Evolutionary conservation across 1,139 yeast genomes (phyloP).

Genomic region (Debaryomyces subglobosus): DNA sequence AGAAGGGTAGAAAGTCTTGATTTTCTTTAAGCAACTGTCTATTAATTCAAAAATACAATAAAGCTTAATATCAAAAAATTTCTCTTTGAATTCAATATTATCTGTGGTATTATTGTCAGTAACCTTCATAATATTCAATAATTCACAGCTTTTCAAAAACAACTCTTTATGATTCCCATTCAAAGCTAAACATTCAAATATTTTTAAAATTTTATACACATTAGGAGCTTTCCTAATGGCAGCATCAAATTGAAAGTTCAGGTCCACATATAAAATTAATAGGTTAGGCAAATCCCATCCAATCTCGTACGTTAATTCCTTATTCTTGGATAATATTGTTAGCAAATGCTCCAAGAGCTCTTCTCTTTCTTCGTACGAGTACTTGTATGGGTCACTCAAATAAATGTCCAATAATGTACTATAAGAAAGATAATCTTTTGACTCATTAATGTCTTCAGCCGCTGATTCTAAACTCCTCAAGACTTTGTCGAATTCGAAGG

Average conservation of each 20-base stretch:
- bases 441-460: conserved; percentile 40
- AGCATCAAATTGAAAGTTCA: conserved; percentile 19
- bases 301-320: conserved; percentile 61
- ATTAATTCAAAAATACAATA: conserved; percentile 67
- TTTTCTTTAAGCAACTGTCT: conserved; percentile 52
- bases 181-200: conserved; percentile 61
- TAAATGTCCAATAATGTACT: conserved; percentile 70
- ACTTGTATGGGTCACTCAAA: conserved; percentile 50
- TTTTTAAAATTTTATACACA: conserved; percentile 41
- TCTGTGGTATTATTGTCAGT: conserved; percentile 17
- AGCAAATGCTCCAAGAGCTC: conserved; percentile 46
- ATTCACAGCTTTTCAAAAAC: conserved; percentile 68
- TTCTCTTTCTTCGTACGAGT: conserved; percentile 52
- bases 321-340: conserved; percentile 32
- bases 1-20: conserved; percentile 73
- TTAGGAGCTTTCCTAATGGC: conserved; percentile 38
- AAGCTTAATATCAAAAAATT: conserved; percentile 56
- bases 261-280: conserved; percentile 48
- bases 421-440: conserved; percentile 68
- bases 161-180: conserved; percentile 82
- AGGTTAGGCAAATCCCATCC: conserved; percentile 89
- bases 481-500: conserved; percentile 30
- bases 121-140: conserved; percentile 38
- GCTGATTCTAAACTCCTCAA: conserved; percentile 34
- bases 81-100: conserved; percentile 23